Base-by-base conservation (phyloP, 2,329 filamentous ascomycete genomes). In the Penicillium verrucosum region DNA sequence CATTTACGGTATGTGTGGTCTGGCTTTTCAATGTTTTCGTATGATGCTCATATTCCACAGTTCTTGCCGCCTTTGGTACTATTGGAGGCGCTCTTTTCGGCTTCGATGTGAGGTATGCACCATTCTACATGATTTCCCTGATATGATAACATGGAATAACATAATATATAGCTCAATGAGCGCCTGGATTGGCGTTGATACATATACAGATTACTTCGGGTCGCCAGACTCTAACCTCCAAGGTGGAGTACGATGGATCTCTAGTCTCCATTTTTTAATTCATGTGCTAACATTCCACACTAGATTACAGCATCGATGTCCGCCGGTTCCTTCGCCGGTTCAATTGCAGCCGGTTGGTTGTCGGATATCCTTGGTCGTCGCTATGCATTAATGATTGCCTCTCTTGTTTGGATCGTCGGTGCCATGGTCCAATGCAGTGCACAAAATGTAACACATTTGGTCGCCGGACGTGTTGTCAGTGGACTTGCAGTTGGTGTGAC, bases 241-340 rank as follows among this genome's bases (percentile, higher is more conserved):
- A 57, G 72, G 72, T 16, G 72, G 72, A 51, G 69, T 72, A 67
- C 45, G 64, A 21, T 62, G 16, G 16, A 12, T 40, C 21, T 14
- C 36, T 2, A 0, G 1, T 11, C 40, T 18, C 7, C 12, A 1
- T 34, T 10, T 7, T 1, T 6, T 11, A 3, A 3, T 27, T 21
- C 18, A 14, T 3, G 16, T 29, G 25, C 43, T 48, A 16, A 52
- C 16, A 18, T 32, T 36, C 14, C 32, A 49, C 4, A 85, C 82
- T 70, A 78, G 75, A 89, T 90, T 67, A 87, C 84, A 0, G 86
- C 88, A 23, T 78, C 85, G 47, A 90, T 67, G 60, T 67, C 62
- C 8, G 63, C 61, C 0, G 64, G 63, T 9, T 68, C 65, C 16
- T 67, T 65, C 16, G 66, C 57, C 7, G 62, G 60, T 9, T 59